Conservation (phyloP, 805 yeast species). For the Yarrowia sp. region DNA sequence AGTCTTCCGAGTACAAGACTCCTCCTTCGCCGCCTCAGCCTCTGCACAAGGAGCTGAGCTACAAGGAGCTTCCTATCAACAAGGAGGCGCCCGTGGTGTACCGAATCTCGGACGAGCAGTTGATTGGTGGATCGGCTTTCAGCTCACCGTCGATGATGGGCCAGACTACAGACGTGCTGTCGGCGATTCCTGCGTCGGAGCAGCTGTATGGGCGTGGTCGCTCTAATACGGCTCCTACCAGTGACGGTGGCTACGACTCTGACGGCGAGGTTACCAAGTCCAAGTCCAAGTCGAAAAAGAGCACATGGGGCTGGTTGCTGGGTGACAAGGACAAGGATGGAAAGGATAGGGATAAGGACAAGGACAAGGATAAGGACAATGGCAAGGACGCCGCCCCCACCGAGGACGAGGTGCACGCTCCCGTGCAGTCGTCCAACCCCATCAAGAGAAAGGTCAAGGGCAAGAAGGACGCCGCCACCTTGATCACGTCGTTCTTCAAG, state of each 20-base stretch:
- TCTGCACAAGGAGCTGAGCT: slow-evolving; percentile 22
- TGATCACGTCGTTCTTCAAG: slow-evolving; percentile 32
- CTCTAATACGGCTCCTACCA: not conserved
- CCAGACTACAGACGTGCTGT: slow-evolving; percentile 14
- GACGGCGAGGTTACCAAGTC: slow-evolving; percentile 2
- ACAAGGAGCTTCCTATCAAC: slow-evolving; percentile 24
- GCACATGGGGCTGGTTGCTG: slow-evolving; percentile 24
- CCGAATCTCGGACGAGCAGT: slow-evolving; percentile 12
- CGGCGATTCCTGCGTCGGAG: not conserved
- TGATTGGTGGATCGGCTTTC: slow-evolving; percentile 9
- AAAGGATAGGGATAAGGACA: slow-evolving; percentile 26
- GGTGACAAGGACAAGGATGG: slow-evolving; percentile 26
- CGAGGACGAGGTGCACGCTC: slow-evolving; percentile 14
- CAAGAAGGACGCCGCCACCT: slow-evolving; percentile 28
- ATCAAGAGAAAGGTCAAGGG: slow-evolving; percentile 22
- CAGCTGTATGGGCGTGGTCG: slow-evolving; percentile 7
- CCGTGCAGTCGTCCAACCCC: slow-evolving; percentile 28
- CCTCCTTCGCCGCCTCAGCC: slow-evolving; percentile 8
- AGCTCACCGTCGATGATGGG: slow-evolving; percentile 19
- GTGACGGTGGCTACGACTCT: slow-evolving; percentile 14
- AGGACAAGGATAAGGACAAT: slow-evolving; percentile 26
- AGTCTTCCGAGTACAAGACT: not conserved
- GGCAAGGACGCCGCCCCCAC: slow-evolving; percentile 12
- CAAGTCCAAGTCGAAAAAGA: slow-evolving; percentile 15
- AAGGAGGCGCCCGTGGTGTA: slow-evolving; percentile 22